These are phyloP conservation scores for Colletotrichum ledebouriae DNA, from an alignment of 2,329 filamentous ascomycete species.

Conservation along the genomic window DNA sequence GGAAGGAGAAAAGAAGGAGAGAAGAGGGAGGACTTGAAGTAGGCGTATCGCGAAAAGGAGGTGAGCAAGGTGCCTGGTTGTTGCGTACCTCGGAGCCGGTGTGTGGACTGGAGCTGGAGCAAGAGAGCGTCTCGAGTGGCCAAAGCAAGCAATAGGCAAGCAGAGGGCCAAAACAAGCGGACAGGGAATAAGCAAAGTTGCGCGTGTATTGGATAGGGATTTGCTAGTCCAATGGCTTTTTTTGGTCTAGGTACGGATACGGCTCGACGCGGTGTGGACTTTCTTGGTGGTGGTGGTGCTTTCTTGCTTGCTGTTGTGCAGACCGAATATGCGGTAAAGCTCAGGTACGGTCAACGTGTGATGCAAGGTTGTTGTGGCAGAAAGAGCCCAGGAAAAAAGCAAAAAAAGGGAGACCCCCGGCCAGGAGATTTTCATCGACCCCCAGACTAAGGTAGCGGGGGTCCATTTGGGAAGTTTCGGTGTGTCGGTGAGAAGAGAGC, in stretches of 20 bases:
- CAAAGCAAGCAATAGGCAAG: slow-evolving; percentile 27
- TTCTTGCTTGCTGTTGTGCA: background rate
- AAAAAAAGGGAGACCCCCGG: slow-evolving; percentile 5
- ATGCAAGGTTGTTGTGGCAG: slow-evolving; percentile 17
- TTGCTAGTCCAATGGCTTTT: slow-evolving; percentile 38
- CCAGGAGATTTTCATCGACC: slow-evolving; percentile 35
- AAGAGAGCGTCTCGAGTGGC: slow-evolving; percentile 3
- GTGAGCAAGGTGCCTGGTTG: slow-evolving; percentile 42
- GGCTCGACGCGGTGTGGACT: slow-evolving; percentile 9
- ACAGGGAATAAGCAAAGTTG: slow-evolving; percentile 42
- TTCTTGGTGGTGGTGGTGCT: too few relatives aligned
- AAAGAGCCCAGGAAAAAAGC: background rate
- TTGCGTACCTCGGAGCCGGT: slow-evolving; percentile 11
- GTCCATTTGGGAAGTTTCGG: slow-evolving; percentile 33
- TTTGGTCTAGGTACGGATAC: slow-evolving; percentile 30
- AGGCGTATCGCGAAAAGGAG: slow-evolving; percentile 40
- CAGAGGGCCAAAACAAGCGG: slow-evolving; percentile 3
- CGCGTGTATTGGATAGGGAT: slow-evolving; percentile 25
- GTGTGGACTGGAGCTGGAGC: slow-evolving; percentile 20
- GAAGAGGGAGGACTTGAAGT: slow-evolving; percentile 42
- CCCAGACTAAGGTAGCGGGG: slow-evolving; percentile 1
- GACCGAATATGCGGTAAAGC: slow-evolving; percentile 26
- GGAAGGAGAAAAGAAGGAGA: slow-evolving; percentile 39
- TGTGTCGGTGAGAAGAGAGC: slow-evolving; percentile 43
- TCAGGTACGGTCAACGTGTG: slow-evolving; percentile 17